These are phyloP conservation scores for Mucor ambiguus DNA, from an alignment of 371 early-diverging fungal species.

Conservation along the genomic window DNA sequence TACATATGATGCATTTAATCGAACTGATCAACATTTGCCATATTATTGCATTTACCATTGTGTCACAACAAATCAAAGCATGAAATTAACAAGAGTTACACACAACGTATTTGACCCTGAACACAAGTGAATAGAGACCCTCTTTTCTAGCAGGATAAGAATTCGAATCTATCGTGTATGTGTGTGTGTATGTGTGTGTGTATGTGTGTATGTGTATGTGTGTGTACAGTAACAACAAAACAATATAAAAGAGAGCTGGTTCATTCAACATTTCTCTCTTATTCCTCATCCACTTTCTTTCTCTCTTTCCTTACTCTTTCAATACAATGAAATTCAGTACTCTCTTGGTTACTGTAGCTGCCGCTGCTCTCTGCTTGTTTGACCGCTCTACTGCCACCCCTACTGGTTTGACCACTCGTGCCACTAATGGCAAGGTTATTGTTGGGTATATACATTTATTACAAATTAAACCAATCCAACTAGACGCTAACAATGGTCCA, in stretches of 20 bases:
- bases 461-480: neutral
- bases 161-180: neutral
- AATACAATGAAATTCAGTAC: conserved; percentile 19
- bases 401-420: conserved; percentile 15
- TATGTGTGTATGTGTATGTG: neutral
- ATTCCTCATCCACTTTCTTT: neutral
- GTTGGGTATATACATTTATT: conserved; percentile 22
- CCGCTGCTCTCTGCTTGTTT: conserved; percentile 19
- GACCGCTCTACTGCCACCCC: conserved; percentile 14
- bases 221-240: neutral
- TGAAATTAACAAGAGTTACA: neutral
- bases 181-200: neutral
- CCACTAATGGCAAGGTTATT: conserved; percentile 22
- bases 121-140: neutral
- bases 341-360: conserved; percentile 10
- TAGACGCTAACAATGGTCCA: neutral
- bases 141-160: neutral
- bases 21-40: neutral
- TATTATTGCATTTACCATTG: neutral
- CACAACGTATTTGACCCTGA: neutral
- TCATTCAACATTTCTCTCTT: neutral
- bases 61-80: neutral
- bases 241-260: conserved; percentile 6
- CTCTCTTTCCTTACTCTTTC: neutral
- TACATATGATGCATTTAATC: neutral